These are phyloP conservation scores for Opeltia flavorubescens DNA, from an alignment of 495 filamentous ascomycete species.

Conservation along the genomic window DNA sequence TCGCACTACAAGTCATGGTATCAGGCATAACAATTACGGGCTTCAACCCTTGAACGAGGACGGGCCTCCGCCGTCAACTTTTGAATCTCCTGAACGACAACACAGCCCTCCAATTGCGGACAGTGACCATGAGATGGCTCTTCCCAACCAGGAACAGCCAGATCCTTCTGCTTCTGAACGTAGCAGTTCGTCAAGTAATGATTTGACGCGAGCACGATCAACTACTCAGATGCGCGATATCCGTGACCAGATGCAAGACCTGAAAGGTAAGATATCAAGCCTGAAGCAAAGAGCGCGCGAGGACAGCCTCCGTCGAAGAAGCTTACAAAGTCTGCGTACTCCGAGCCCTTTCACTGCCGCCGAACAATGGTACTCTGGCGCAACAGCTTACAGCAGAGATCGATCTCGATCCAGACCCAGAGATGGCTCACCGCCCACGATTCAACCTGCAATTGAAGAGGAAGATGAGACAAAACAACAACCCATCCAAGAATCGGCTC, in stretches of 20 bases:
- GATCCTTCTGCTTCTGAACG: constrained; percentile 1
- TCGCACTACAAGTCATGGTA: constrained; percentile 10
- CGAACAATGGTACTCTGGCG: constrained; percentile 57
- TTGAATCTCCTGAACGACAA: constrained; percentile 16
- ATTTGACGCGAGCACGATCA: constrained; percentile 36
- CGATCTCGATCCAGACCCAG: background rate
- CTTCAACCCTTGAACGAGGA: constrained; percentile 24
- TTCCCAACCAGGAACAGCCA: constrained; percentile 8
- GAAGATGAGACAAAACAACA: background rate
- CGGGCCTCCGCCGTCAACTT: constrained; percentile 15
- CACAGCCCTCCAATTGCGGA: constrained; percentile 12
- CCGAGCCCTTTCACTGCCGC: constrained; percentile 75
- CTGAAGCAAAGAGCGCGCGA: constrained; percentile 70
- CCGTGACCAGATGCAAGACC: constrained; percentile 82
- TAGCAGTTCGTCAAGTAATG: constrained; percentile 7
- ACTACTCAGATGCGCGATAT: constrained; percentile 67
- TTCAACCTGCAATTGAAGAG: background rate
- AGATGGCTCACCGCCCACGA: background rate
- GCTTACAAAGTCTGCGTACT: constrained; percentile 69
- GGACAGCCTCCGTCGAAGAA: constrained; percentile 69
- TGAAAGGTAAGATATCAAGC: constrained; percentile 81
- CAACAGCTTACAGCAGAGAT: constrained; percentile 14
- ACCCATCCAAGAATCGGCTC: background rate
- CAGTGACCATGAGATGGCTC: background rate
- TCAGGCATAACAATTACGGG: constrained; percentile 6